Conservation (phyloP, 2,329 filamentous ascomycete genomes). For the Colletotrichum sp. region DNA sequence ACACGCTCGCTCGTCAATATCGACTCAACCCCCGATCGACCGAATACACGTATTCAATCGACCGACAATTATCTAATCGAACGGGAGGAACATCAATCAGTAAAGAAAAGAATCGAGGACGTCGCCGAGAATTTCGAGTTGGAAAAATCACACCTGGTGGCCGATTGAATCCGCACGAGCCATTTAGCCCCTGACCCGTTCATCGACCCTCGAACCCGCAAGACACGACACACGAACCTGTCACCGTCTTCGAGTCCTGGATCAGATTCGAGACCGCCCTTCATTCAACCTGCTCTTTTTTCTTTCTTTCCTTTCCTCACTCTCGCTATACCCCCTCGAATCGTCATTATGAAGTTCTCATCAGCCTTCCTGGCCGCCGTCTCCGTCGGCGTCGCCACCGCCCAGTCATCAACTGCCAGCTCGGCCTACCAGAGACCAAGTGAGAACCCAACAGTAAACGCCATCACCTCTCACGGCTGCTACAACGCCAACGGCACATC, state of each 20-base stretch:
- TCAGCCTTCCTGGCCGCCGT: constrained; percentile 13
- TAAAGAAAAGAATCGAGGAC: not conserved
- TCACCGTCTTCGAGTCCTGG: not conserved
- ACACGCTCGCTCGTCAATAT: constrained; percentile 14
- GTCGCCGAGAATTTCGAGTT: not conserved
- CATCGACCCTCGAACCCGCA: not conserved
- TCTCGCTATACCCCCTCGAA: not conserved
- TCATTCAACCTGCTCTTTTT: not conserved
- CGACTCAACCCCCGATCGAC: not conserved
- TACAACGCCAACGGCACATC: constrained; percentile 47
- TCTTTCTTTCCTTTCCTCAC: not conserved
- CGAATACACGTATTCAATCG: not conserved
- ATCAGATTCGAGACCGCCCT: not conserved
- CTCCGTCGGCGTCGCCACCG: constrained; percentile 9
- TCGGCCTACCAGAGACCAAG: constrained; percentile 38
- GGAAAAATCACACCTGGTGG: not conserved
- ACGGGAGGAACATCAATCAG: not conserved
- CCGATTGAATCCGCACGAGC: not conserved
- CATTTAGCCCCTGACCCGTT: not conserved
- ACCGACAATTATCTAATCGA: not conserved
- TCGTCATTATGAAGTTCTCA: constrained; percentile 13
- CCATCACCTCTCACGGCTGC: constrained; percentile 55
- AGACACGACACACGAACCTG: not conserved
- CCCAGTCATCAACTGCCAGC: not conserved
- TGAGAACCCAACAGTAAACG: constrained; percentile 37